A percentile compares a stretch with the other conserved stretches of the same genome.
Conservation (phyloP, 2,329 filamentous ascomycete genomes). For the Diplodia intermedia region DNA sequence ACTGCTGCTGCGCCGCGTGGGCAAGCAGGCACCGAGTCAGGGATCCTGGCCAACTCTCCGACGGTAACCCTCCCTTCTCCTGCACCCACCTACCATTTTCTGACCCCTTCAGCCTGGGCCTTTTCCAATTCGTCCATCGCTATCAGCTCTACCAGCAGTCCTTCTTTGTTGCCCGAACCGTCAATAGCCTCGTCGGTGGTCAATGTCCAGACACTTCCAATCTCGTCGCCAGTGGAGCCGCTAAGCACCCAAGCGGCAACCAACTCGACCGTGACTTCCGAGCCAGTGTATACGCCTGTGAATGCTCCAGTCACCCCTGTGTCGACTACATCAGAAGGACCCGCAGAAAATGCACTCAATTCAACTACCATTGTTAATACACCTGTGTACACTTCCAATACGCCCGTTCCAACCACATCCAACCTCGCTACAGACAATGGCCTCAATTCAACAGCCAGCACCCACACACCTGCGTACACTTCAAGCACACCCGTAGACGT, state of each 20-base stretch:
- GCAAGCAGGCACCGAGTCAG: slow-evolving; percentile 22
- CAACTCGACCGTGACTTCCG: not conserved
- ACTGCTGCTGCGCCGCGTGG: not conserved
- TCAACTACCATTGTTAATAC: not conserved
- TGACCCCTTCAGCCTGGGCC: slow-evolving; percentile 10
- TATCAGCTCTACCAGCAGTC: not conserved
- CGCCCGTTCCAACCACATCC: not conserved
- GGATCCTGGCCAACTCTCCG: slow-evolving; percentile 1
- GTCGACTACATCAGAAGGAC: too few species aligned
- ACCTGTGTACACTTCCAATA: not conserved
- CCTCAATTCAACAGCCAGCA: not conserved
- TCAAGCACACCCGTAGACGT: not conserved
- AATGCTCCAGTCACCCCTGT: not conserved
- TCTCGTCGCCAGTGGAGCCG: not conserved
- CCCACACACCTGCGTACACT: not conserved
- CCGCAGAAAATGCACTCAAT: too few species aligned
- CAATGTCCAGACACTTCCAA: not conserved
- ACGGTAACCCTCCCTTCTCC: slow-evolving; percentile 13
- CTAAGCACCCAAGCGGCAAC: not conserved
- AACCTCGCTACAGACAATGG: not conserved
- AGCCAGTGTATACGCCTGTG: not conserved
- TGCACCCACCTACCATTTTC: not conserved
- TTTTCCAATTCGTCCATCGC: slow-evolving; percentile 21
- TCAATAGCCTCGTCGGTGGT: not conserved
- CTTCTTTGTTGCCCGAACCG: not conserved